Base-by-base conservation (phyloP, 2,329 filamentous ascomycete genomes). In the Trichoderma citrinoviride region DNA sequence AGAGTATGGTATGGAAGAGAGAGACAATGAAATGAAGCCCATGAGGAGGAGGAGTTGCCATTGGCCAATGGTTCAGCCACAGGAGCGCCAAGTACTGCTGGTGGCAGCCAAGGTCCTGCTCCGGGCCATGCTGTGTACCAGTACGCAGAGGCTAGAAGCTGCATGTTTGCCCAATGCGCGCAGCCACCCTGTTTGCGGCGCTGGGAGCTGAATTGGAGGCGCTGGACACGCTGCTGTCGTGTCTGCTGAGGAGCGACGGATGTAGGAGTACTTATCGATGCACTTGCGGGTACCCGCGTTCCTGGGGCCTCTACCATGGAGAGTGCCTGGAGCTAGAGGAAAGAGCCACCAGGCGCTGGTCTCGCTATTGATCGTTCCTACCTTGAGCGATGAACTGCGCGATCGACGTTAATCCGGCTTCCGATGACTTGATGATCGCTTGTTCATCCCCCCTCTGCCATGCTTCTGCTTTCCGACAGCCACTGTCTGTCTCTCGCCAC, bases 41-140 rank as follows among this genome's bases (percentile, higher is more conserved):
- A 5, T 14, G 10, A 17, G 19, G 7, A 23, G 17, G 21, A 60
- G 29, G 19, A 49, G 44, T 44, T 41, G 56, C 56, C n/a, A 60
- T 60, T 60, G 44, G 56, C 56, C 56, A 19, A 29, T 29, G n/a
- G 53, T 43, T 56, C 40, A 56, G 53, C 53, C 53, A 56, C 53
- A 25, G 15, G 7, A 10, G 53, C 21, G 33, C 25, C 37, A 44
- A 44, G 56, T 27, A 37, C 33, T 37, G 33, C 33, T 10, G 33
- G 33, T 37, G 33, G 33, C 33, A 60, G 56, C 37, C 21, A 50
- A 21, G 14, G 7, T 37, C 23, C 14, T 23, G 29, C 27, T 10
- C 15, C 5, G 25, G 56, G 21, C 17, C n/a, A n/a, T 5, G 44
- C 10, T 25, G 21, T 40, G 56, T 50, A 60, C 29, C n/a, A 8